Conservation (phyloP, 305 asterid species). For the Fraxinus velutina region DNA sequence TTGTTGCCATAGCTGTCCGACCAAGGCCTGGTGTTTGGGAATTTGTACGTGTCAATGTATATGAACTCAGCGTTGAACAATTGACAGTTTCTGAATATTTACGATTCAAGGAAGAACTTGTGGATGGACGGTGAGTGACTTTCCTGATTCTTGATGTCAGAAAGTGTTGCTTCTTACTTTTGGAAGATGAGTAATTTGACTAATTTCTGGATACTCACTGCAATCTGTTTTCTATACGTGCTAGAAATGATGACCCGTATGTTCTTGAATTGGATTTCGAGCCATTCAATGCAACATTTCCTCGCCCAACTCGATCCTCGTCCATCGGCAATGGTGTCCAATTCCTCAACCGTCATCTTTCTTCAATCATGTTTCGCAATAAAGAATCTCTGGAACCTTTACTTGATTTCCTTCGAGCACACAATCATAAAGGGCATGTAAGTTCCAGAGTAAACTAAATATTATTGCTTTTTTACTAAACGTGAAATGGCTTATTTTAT, state of each 20-base stretch:
- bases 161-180: neutral
- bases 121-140: conserved; percentile 75
- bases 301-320: conserved; percentile 86
- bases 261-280: conserved; percentile 94
- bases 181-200: neutral
- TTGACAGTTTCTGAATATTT: conserved; percentile 79
- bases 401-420: conserved; percentile 84
- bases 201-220: conserved; percentile 2
- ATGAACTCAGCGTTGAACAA: conserved; percentile 86
- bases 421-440: conserved; percentile 83
- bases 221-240: conserved; percentile 23
- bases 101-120: conserved; percentile 79
- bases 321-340: conserved; percentile 96
- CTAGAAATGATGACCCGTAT: conserved; percentile 50
- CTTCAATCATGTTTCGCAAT: conserved; percentile 88
- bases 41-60: conserved; percentile 77
- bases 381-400: conserved; percentile 85
- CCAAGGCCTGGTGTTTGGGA: conserved; percentile 99
- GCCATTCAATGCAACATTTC: conserved; percentile 91
- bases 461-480: neutral
- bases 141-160: neutral
- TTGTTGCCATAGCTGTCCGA: conserved; percentile 88
- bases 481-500: neutral
- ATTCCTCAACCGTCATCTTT: conserved; percentile 94
- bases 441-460: conserved; percentile 23